phyloP scores from a whole-genome alignment of 2,329 filamentous ascomycete species.

The Fusarium sp. region DNA sequence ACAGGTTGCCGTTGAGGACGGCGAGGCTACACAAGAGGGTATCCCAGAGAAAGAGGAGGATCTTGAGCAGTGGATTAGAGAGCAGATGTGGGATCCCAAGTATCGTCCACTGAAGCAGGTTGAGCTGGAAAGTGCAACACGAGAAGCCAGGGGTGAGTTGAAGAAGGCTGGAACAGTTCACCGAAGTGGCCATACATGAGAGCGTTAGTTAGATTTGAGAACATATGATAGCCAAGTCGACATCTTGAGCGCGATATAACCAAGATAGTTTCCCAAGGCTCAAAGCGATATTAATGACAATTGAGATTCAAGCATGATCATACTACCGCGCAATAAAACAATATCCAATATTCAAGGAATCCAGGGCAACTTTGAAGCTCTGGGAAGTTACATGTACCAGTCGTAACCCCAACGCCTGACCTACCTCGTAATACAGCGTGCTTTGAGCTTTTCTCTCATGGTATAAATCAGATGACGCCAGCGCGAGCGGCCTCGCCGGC shows the following conservation, averaged over 20 bases:
- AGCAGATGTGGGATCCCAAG: constrained; percentile 82
- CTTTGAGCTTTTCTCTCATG: constrained; percentile 10
- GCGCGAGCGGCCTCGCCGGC: constrained; percentile 70
- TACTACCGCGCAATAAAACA: constrained; percentile 20
- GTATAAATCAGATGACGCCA: constrained; percentile 58
- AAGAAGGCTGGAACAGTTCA: constrained; percentile 47
- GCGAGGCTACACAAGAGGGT: constrained; percentile 69
- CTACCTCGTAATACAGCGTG: constrained; percentile 31
- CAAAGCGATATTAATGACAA: constrained; percentile 13
- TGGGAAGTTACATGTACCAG: constrained; percentile 31
- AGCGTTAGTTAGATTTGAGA: not conserved
- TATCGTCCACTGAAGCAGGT: constrained; percentile 74
- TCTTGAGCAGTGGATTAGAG: constrained; percentile 76
- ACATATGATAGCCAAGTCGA: not conserved
- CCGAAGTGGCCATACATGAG: constrained; percentile 26
- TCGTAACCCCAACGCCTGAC: constrained; percentile 43
- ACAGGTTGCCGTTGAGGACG: constrained; percentile 74
- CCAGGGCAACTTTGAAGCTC: constrained; percentile 24
- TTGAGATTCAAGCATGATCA: constrained; percentile 18
- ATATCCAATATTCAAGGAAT: constrained; percentile 33
- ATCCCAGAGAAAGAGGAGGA: constrained; percentile 70
- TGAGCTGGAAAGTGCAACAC: constrained; percentile 60
- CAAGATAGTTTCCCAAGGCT: constrained; percentile 6
- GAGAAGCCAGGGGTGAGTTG: constrained; percentile 61
- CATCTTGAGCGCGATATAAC: not conserved